phyloP scores from a whole-genome alignment of 2,329 filamentous ascomycete genomes.

The Phialophora tarda region DNA sequence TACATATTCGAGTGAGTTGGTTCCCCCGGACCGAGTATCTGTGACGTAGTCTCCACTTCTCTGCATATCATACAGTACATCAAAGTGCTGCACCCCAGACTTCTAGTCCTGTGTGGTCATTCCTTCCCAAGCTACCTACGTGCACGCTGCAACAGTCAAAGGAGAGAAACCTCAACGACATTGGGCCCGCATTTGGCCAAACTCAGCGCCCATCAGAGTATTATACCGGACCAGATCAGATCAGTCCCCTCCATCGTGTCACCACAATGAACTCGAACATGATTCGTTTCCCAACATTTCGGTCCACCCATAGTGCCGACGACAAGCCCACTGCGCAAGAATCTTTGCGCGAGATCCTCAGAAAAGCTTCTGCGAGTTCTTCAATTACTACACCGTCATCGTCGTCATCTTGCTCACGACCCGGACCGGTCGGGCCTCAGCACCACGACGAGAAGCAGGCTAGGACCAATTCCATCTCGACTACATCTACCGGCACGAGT shows the following conservation, averaged over 20 bases:
- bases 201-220: neutral
- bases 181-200: slow-evolving; percentile 2
- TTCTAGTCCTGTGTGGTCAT: neutral
- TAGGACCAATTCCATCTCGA: slow-evolving; percentile 16
- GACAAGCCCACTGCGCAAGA: slow-evolving; percentile 4
- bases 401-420: neutral
- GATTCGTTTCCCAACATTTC: slow-evolving; percentile 22
- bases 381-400: neutral
- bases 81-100: neutral
- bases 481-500: slow-evolving; percentile 15
- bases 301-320: neutral
- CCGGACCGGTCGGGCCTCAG: neutral
- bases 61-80: slow-evolving; percentile 7
- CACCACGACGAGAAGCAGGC: slow-evolving; percentile 7
- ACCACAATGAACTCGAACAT: slow-evolving; percentile 3
- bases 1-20: neutral
- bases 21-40: neutral
- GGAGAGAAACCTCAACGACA: neutral
- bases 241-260: neutral
- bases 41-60: slow-evolving; percentile 11
- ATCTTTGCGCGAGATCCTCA: slow-evolving; percentile 12
- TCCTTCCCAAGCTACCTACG: neutral
- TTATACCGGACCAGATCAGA: neutral
- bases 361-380: slow-evolving; percentile 3
- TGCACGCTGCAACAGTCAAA: neutral